Percentiles rank a stretch among this genome's conserved stretches.
Evolutionary conservation across 108 stramenopile species (phyloP).

Genomic region (Mayamaea pseudoterrestris): DNA sequence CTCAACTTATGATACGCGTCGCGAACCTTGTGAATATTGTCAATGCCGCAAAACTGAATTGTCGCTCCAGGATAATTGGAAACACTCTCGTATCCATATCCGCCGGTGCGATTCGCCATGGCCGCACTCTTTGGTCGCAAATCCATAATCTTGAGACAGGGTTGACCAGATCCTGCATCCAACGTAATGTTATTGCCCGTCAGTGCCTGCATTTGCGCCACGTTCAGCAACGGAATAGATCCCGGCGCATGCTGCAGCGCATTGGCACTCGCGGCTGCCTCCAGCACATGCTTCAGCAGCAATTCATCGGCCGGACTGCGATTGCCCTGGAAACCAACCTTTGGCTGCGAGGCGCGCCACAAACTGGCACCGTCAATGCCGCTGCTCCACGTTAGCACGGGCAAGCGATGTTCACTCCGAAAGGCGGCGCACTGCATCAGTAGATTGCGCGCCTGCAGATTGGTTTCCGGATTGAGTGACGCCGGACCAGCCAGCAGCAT

Average conservation of each 20-base stretch:
- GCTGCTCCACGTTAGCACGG: slow-evolving; percentile 82
- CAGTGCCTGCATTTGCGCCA: slow-evolving; percentile 23
- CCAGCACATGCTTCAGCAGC: slow-evolving; percentile 56
- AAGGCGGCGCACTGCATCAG: slow-evolving; percentile 74
- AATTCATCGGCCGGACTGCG: slow-evolving; percentile 78
- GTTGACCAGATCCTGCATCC: too few relatives aligned
- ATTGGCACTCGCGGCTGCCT: slow-evolving; percentile 60
- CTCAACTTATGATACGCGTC: slow-evolving; percentile 70
- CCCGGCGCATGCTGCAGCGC: slow-evolving; percentile 6
- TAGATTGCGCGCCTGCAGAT: slow-evolving; percentile 44
- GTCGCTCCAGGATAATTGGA: slow-evolving; percentile 68
- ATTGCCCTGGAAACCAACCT: slow-evolving; percentile 89
- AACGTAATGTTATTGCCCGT: too few relatives aligned
- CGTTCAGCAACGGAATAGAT: slow-evolving; percentile 11
- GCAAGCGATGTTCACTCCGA: slow-evolving; percentile 80
- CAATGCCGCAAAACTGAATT: slow-evolving; percentile 75
- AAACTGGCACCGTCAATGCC: slow-evolving; percentile 63
- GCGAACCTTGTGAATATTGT: slow-evolving; percentile 83
- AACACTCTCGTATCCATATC: slow-evolving; percentile 86
- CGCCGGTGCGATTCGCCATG: slow-evolving; percentile 79
- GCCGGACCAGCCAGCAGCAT: slow-evolving; percentile 73
- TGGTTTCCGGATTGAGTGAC: slow-evolving; percentile 39
- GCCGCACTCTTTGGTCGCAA: slow-evolving; percentile 74
- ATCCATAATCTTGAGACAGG: slow-evolving; percentile 87
- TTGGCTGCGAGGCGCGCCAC: slow-evolving; percentile 94